These are phyloP conservation scores for Ophiostoma piceae DNA, from an alignment of 2,329 filamentous ascomycete genomes.

Conservation along the genomic window DNA sequence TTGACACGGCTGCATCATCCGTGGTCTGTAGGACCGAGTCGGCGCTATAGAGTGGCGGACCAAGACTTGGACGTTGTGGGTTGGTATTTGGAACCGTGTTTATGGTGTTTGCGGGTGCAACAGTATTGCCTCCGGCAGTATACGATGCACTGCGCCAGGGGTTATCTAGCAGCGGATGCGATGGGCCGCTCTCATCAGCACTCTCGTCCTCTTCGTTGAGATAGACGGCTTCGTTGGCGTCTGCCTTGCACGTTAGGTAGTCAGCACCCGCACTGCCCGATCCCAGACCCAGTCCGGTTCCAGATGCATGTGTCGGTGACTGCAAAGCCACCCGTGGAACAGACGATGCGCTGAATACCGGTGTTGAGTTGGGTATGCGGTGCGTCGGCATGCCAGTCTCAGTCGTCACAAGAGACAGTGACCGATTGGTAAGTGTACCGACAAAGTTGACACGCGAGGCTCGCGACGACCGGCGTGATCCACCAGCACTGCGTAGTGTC, in stretches of 20 bases:
- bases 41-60: slow-evolving; percentile 29
- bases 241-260: slow-evolving; percentile 12
- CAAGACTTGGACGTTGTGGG: slow-evolving; percentile 20
- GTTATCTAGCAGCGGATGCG: slow-evolving; percentile 39
- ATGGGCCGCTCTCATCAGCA: slow-evolving; percentile 24
- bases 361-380: slow-evolving; percentile 33
- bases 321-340: slow-evolving; percentile 23
- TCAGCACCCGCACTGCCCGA: slow-evolving; percentile 8
- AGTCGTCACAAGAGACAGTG: slow-evolving; percentile 31
- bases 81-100: neutral
- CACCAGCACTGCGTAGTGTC: neutral
- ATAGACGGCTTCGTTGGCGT: neutral
- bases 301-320: neutral
- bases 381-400: slow-evolving; percentile 37
- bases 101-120: slow-evolving; percentile 25
- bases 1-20: slow-evolving; percentile 8
- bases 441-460: slow-evolving; percentile 45
- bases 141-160: slow-evolving; percentile 36
- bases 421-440: slow-evolving; percentile 36
- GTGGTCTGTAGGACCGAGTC: slow-evolving; percentile 29
- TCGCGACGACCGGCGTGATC: slow-evolving; percentile 39
- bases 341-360: slow-evolving; percentile 14
- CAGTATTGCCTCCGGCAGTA: slow-evolving; percentile 4
- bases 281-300: neutral
- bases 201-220: slow-evolving; percentile 14